phyloP scores from a whole-genome alignment of 495 filamentous ascomycete species.

The Aspergillus sclerotiicarbonarius region DNA sequence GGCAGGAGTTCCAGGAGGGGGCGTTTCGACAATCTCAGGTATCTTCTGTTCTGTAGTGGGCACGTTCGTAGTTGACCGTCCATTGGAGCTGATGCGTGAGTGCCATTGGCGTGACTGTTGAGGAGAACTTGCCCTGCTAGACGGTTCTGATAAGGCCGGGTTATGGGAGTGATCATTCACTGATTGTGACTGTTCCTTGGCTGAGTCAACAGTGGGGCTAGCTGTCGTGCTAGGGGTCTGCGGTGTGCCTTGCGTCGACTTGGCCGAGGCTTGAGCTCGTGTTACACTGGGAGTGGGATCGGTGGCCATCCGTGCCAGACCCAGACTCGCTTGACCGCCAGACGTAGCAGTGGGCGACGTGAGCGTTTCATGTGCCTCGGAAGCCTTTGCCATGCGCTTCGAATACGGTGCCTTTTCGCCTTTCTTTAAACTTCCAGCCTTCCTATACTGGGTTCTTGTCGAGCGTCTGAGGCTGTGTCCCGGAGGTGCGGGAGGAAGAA shows the following conservation, averaged over 20 bases:
- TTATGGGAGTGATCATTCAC: conserved; percentile 17
- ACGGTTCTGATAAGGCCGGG: conserved; percentile 7
- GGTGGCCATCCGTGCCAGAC: conserved; percentile 68
- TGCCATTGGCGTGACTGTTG: conserved; percentile 42
- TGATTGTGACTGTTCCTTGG: conserved; percentile 27
- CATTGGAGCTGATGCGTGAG: conserved; percentile 46
- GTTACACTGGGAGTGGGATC: conserved; percentile 60
- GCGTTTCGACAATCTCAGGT: conserved; percentile 70
- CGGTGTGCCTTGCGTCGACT: conserved; percentile 27
- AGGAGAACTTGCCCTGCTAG: conserved; percentile 18
- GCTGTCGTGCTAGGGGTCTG: conserved; percentile 20
- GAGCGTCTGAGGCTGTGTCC: conserved; percentile 81
- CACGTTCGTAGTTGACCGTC: conserved; percentile 41
- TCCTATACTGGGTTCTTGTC: conserved; percentile 87
- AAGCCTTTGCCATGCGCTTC: conserved; percentile 62
- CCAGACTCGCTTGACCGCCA: conserved; percentile 51
- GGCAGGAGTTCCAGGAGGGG: conserved; percentile 39
- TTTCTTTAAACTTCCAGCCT: conserved; percentile 75
- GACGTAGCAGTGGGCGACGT: conserved; percentile 35
- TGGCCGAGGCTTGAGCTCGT: conserved; percentile 25
- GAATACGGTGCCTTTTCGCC: conserved; percentile 75
- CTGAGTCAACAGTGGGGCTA: conserved; percentile 31
- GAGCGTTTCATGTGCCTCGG: conserved; percentile 57
- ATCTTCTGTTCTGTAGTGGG: conserved; percentile 46
- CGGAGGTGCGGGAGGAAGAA: conserved; percentile 69